Conservation (phyloP, 1,284 basidiomycete genomes). For the Flammula alnicola region DNA sequence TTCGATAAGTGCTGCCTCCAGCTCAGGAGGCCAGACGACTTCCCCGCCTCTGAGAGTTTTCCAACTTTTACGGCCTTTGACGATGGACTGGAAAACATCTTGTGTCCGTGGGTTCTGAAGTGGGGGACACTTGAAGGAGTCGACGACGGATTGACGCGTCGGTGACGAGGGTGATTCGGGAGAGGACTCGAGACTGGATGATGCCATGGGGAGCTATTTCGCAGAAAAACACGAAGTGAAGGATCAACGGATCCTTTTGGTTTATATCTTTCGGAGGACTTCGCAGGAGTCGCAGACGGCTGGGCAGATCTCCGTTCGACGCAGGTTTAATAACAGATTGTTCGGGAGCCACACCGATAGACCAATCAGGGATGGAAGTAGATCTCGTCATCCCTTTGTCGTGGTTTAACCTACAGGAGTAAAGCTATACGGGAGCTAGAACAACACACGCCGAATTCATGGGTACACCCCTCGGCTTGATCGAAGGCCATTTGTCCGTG, state of each 20-base stretch:
- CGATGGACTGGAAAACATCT: slow-evolving; percentile 66
- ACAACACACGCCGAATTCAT: slow-evolving; percentile 25
- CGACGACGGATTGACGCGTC: slow-evolving; percentile 23
- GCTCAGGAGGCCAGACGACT: slow-evolving; percentile 75
- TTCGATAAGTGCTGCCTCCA: slow-evolving; percentile 76
- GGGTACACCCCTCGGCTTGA: slow-evolving; percentile 30
- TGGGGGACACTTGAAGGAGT: slow-evolving; percentile 28
- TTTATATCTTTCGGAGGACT: slow-evolving; percentile 35
- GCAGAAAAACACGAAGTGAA: slow-evolving; percentile 23
- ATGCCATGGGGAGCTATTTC: slow-evolving; percentile 23
- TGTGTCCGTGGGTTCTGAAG: slow-evolving; percentile 39
- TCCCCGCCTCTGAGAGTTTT: slow-evolving; percentile 74
- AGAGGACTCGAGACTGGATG: slow-evolving; percentile 24
- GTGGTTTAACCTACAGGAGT: slow-evolving; percentile 37
- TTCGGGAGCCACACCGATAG: slow-evolving; percentile 34
- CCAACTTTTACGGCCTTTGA: slow-evolving; percentile 73
- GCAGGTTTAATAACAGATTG: slow-evolving; percentile 31
- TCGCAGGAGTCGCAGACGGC: slow-evolving; percentile 26
- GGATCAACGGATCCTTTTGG: slow-evolving; percentile 26
- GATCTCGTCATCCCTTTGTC: slow-evolving; percentile 34
- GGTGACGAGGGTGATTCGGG: slow-evolving; percentile 24
- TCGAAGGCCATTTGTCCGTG: slow-evolving; percentile 28
- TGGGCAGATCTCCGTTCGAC: slow-evolving; percentile 31
- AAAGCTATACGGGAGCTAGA: slow-evolving; percentile 35
- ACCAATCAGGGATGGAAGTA: slow-evolving; percentile 30